These are phyloP conservation scores for Choiromyces venosus DNA, from an alignment of 495 filamentous ascomycete species.

Conservation along the genomic window DNA sequence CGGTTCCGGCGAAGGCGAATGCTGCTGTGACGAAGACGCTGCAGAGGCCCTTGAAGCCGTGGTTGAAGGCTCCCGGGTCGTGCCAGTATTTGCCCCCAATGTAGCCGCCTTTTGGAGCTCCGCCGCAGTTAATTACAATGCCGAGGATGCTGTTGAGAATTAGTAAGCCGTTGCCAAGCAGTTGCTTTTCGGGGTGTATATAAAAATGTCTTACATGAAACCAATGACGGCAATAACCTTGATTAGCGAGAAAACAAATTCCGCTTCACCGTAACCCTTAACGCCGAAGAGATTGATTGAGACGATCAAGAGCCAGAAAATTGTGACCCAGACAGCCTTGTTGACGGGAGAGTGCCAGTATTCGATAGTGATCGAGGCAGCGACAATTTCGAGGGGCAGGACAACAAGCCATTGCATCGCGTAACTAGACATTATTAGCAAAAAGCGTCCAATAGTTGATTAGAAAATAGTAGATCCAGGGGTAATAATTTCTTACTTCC, in stretches of 20 bases:
- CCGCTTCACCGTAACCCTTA: conserved; percentile 82
- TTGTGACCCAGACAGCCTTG: conserved; percentile 74
- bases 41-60: conserved; percentile 93
- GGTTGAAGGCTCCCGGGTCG: conserved; percentile 80
- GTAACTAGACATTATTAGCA: conserved; percentile 52
- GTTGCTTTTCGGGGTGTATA: conserved; percentile 3
- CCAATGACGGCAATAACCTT: conserved; percentile 84
- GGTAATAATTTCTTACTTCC: conserved; percentile 64
- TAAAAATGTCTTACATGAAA: conserved; percentile 64
- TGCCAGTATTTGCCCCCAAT: conserved; percentile 80
- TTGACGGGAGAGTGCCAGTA: conserved; percentile 69
- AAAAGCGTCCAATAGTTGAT: not conserved
- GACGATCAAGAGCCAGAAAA: conserved; percentile 71
- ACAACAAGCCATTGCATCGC: conserved; percentile 89
- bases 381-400: conserved; percentile 83
- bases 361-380: conserved; percentile 79
- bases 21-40: conserved; percentile 89
- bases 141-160: conserved; percentile 58
- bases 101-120: conserved; percentile 67
- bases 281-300: conserved; percentile 82
- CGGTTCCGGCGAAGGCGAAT: conserved; percentile 87
- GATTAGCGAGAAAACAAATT: conserved; percentile 79
- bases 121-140: conserved; percentile 72
- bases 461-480: conserved; percentile 1
- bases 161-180: not conserved